phyloP scores from a whole-genome alignment of 1,284 basidiomycete genomes.

The Sanguinoderma infundibulare region DNA sequence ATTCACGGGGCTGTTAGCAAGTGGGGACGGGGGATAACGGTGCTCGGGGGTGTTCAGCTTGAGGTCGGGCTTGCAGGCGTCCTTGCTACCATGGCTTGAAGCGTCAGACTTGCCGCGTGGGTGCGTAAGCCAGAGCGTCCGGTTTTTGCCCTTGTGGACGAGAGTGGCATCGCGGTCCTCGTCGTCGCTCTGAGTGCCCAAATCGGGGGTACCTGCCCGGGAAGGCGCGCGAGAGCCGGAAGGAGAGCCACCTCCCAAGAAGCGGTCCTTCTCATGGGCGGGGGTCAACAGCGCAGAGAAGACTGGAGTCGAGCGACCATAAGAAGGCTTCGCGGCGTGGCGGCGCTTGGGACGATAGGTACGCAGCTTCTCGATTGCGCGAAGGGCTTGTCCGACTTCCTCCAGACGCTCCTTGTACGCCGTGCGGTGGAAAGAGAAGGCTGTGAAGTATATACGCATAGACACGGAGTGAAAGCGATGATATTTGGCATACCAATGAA shows the following conservation, averaged over 20 bases:
- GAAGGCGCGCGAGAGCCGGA: conserved; percentile 21
- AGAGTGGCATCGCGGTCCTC: conserved; percentile 29
- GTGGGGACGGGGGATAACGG: conserved; percentile 24
- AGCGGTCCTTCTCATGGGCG: conserved; percentile 37
- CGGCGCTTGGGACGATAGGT: conserved; percentile 66
- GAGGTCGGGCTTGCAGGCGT: conserved; percentile 15
- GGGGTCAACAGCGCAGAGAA: conserved; percentile 33
- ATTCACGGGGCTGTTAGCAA: conserved; percentile 25
- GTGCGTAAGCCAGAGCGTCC: conserved; percentile 14
- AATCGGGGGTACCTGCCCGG: conserved; percentile 26
- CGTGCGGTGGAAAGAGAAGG: conserved; percentile 75
- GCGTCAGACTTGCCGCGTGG: conserved; percentile 14
- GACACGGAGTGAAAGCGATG: not conserved
- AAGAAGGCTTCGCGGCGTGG: conserved; percentile 31
- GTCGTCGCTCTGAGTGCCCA: conserved; percentile 28
- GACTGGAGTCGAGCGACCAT: conserved; percentile 31
- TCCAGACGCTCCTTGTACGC: conserved; percentile 79
- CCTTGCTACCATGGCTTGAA: conserved; percentile 12
- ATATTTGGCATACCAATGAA: conserved; percentile 46
- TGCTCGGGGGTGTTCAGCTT: conserved; percentile 16
- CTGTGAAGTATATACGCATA: conserved; percentile 33
- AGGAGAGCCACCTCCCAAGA: conserved; percentile 21
- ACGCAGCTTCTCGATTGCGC: conserved; percentile 71
- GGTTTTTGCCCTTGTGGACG: conserved; percentile 29
- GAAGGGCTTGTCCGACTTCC: conserved; percentile 56